Base-by-base conservation (phyloP, 2,329 filamentous ascomycete genomes). In the Aspergillus tamarii region DNA sequence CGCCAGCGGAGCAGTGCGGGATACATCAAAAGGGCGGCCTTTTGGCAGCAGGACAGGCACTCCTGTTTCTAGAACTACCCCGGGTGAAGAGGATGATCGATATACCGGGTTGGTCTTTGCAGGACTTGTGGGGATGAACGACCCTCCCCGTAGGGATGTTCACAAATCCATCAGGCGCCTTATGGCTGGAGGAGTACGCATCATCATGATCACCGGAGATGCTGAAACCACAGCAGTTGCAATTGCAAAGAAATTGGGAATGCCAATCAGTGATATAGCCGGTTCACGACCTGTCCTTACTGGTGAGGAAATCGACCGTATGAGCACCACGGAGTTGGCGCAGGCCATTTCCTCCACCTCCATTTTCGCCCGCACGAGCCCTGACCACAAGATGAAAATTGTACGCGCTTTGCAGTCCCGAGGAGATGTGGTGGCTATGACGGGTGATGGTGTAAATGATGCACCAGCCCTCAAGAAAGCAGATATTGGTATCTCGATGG, bases 161-260 rank as follows among this genome's bases (percentile, higher is more conserved):
- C 91, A 93, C 69, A 89, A 90, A 67, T 93, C 94, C 7, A 97
- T 99, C 69, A 87, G 92, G 69, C 90, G 91, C 66, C 83, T 99
- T 61, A 94, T 98, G 90, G 89, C 93, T 56, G 95, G 95, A 60
- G 94, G 94, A 45, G 95, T 99, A 66, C 95, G 93, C 77, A 92
- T 99, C 55, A 96, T 99, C 71, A 99, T 99, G 95, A 98, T 99
- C 69, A 99, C 95, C 11, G 95, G 95, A 63, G 95, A 99, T 77
- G 93, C 95, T 19, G 93, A 98, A 76, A 93, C 93, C 1, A 99
- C 95, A 3, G 95, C 95, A 2, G 84, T 97, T 53, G 95, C 95
- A 0, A 98, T 99, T 75, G 95, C 92, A 34, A 92, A 87, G 78
- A 94, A 97, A 74, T 85, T 99, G n/a, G 95, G 95, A 46, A 99